Conservation (phyloP, 2,329 filamentous ascomycete genomes). For the Cladosporium sp. region DNA sequence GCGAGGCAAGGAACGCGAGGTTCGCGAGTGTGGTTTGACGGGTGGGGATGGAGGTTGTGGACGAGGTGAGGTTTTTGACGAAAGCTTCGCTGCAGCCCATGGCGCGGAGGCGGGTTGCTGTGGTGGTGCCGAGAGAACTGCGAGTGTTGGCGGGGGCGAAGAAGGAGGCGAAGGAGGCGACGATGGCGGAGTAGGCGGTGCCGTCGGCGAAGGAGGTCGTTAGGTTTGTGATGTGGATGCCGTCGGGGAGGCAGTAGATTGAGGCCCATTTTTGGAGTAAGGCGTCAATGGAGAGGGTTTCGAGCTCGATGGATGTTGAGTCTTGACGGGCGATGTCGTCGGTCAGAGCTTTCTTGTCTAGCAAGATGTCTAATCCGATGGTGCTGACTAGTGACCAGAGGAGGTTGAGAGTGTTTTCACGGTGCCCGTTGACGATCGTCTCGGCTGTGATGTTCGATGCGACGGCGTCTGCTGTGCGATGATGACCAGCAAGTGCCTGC, state of each 20-base stretch:
- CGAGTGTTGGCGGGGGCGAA: slow-evolving; percentile 32
- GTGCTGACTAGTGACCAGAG: slow-evolving; percentile 62
- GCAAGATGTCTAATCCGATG: slow-evolving; percentile 56
- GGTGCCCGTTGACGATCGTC: slow-evolving; percentile 65
- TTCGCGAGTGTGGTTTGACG: slow-evolving; percentile 58
- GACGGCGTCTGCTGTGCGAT: slow-evolving; percentile 44
- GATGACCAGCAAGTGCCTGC: slow-evolving; percentile 51
- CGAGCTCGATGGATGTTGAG: not conserved
- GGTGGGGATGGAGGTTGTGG: slow-evolving; percentile 49
- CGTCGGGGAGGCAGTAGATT: slow-evolving; percentile 51
- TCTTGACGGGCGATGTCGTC: slow-evolving; percentile 44
- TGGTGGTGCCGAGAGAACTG: not conserved
- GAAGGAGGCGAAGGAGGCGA: slow-evolving; percentile 58
- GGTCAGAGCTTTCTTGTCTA: slow-evolving; percentile 58
- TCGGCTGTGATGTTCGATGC: slow-evolving; percentile 52
- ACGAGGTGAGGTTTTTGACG: slow-evolving; percentile 46
- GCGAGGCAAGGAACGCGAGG: slow-evolving; percentile 62
- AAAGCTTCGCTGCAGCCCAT: slow-evolving; percentile 49
- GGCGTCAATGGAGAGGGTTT: not conserved
- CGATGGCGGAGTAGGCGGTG: slow-evolving; percentile 56
- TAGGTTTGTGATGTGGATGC: slow-evolving; percentile 54
- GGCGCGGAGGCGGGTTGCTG: slow-evolving; percentile 40
- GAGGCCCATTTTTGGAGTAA: slow-evolving; percentile 61
- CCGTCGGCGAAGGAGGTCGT: slow-evolving; percentile 61
- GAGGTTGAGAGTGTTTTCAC: slow-evolving; percentile 64